Percentiles rank a stretch among this genome's conserved stretches.
These are phyloP conservation scores for Pisolithus marmoratus DNA, from an alignment of 768 basidiomycete species.

Conservation along the genomic window DNA sequence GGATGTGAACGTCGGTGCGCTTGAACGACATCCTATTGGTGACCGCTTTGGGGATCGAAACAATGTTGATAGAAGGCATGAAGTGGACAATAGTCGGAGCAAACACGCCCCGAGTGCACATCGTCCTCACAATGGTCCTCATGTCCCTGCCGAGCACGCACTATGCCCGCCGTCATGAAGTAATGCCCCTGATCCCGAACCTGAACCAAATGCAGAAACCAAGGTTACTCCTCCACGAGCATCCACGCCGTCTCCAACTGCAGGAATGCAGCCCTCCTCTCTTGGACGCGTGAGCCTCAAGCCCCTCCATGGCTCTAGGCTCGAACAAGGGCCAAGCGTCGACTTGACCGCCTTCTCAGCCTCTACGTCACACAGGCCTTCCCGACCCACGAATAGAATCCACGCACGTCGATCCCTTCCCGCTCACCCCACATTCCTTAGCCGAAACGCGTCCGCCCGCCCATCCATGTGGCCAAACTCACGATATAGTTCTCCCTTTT, in stretches of 20 bases:
- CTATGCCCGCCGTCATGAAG: too few species aligned
- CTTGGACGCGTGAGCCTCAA: conserved; percentile 13
- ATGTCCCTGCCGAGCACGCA: too few species aligned
- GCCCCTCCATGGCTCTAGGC: conserved; percentile 4
- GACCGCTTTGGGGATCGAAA: too few species aligned
- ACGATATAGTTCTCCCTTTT: background rate
- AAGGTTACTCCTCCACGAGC: conserved; percentile 12
- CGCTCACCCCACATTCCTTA: background rate
- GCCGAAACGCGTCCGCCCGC: background rate
- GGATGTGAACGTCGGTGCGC: background rate
- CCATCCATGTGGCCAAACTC: conserved; percentile 1
- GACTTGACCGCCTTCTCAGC: conserved; percentile 16
- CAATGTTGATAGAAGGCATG: too few species aligned
- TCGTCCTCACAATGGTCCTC: too few species aligned
- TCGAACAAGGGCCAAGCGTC: conserved; percentile 13
- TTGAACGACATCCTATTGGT: too few species aligned
- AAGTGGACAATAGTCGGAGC: too few species aligned
- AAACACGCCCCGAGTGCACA: too few species aligned
- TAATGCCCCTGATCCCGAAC: too few species aligned
- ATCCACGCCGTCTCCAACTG: background rate
- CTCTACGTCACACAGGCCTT: conserved; percentile 8
- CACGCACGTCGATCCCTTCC: conserved; percentile 18
- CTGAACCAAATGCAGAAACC: too few species aligned
- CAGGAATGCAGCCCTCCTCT: conserved; percentile 5
- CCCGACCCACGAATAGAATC: background rate